Evolutionary conservation across 2,329 filamentous ascomycete genomes (phyloP).

Genomic region (Beauveria australis): DNA sequence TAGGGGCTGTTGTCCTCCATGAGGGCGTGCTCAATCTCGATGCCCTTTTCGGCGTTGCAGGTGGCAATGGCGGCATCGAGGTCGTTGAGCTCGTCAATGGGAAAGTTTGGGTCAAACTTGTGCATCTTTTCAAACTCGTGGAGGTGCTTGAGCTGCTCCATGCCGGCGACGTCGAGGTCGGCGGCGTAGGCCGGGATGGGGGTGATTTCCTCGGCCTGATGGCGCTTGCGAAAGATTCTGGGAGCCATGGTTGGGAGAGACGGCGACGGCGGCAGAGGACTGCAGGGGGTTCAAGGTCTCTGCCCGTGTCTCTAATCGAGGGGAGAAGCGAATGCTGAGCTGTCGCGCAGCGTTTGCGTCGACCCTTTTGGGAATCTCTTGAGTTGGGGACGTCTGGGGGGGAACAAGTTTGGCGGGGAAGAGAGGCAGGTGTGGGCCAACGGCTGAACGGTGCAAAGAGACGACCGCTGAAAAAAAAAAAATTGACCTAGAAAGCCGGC

Average conservation of each 20-base stretch:
- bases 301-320: background rate
- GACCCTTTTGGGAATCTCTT: background rate
- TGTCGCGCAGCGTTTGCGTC: background rate
- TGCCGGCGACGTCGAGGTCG: constrained; percentile 31
- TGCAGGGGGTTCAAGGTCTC: background rate
- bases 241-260: constrained; percentile 15
- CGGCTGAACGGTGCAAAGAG: background rate
- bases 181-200: constrained; percentile 31
- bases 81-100: constrained; percentile 53
- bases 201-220: constrained; percentile 37
- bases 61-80: constrained; percentile 49
- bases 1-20: constrained; percentile 61
- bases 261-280: background rate
- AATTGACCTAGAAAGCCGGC: background rate
- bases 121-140: constrained; percentile 52
- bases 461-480: background rate
- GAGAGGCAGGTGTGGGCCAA: background rate
- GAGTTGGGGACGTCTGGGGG: background rate
- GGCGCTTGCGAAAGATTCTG: constrained; percentile 36
- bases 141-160: constrained; percentile 38
- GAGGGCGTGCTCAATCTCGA: constrained; percentile 48
- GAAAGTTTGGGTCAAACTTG: constrained; percentile 56
- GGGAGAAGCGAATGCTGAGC: background rate
- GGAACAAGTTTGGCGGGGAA: background rate
- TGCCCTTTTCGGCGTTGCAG: constrained; percentile 46